These are phyloP conservation scores for Sodiomyces alkalinus DNA, from an alignment of 2,329 filamentous ascomycete genomes.

Conservation along the genomic window DNA sequence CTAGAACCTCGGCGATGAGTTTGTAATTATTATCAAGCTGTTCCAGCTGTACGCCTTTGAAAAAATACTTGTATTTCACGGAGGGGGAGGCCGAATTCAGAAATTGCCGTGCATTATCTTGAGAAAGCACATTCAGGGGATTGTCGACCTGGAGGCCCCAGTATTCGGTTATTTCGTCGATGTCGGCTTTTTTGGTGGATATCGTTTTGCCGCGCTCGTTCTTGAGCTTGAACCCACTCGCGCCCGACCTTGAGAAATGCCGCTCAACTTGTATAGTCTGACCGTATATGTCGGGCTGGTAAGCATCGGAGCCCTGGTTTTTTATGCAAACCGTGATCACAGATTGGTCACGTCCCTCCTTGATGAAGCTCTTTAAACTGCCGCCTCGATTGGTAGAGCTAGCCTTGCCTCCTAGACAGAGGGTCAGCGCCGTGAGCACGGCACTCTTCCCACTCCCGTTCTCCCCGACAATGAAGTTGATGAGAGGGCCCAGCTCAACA, in stretches of 20 bases:
- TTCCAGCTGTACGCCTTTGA: conserved; percentile 86
- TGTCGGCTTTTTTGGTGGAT: conserved; percentile 69
- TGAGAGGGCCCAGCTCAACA: conserved; percentile 76
- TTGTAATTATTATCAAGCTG: conserved; percentile 85
- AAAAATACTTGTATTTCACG: conserved; percentile 93
- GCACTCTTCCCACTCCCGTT: conserved; percentile 98
- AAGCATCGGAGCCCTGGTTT: conserved; percentile 75
- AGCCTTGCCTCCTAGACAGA: conserved; percentile 91
- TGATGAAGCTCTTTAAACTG: conserved; percentile 81
- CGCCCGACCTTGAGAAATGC: conserved; percentile 60
- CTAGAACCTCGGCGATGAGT: conserved; percentile 63
- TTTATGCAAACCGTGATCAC: conserved; percentile 75
- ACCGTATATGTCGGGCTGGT: conserved; percentile 69
- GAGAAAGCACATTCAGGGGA: conserved; percentile 86
- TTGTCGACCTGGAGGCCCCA: conserved; percentile 93
- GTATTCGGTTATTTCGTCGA: conserved; percentile 88
- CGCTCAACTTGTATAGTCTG: conserved; percentile 81
- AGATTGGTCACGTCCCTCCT: conserved; percentile 66
- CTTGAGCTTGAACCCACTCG: conserved; percentile 79
- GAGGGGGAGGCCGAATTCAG: conserved; percentile 67
- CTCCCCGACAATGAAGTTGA: conserved; percentile 96
- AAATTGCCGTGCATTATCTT: conserved; percentile 90
- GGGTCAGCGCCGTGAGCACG: conserved; percentile 77
- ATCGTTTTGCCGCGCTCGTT: conserved; percentile 52
- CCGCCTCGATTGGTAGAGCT: conserved; percentile 84